These are phyloP conservation scores for Alternaria sp. DNA, from an alignment of 2,329 filamentous ascomycete genomes.

Conservation along the genomic window DNA sequence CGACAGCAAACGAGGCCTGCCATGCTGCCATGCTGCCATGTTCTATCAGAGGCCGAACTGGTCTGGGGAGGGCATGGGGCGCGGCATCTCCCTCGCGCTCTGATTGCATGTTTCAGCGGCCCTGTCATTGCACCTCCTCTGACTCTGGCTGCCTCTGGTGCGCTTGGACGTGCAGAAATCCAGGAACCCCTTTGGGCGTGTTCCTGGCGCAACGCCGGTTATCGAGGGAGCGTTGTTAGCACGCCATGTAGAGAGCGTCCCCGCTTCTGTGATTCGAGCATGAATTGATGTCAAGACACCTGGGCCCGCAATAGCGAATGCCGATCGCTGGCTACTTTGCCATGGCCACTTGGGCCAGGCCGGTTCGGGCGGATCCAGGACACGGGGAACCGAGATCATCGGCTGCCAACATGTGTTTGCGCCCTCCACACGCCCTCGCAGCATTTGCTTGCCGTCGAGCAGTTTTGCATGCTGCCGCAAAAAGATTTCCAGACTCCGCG, in stretches of 20 bases:
- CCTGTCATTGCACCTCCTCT: conserved; percentile 12
- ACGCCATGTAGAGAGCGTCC: conserved; percentile 22
- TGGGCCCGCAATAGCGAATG: conserved; percentile 29
- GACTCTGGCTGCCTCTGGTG: conserved; percentile 9
- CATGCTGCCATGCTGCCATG: conserved; percentile 14
- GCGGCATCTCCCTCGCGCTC: conserved; percentile 18
- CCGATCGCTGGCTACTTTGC: conserved; percentile 32
- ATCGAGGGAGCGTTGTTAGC: conserved; percentile 27
- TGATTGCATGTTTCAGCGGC: conserved; percentile 29
- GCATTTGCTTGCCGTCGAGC: conserved; percentile 6
- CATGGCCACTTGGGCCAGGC: conserved; percentile 29
- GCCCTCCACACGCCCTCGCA: conserved; percentile 9
- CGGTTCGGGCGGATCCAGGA: conserved; percentile 34
- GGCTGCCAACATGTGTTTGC: conserved; percentile 37
- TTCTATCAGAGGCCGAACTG: conserved; percentile 22
- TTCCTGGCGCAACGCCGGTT: conserved; percentile 35
- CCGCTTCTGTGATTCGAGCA: conserved; percentile 36
- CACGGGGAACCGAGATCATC: conserved; percentile 36
- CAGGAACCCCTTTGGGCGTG: conserved; percentile 33
- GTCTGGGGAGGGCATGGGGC: conserved; percentile 16
- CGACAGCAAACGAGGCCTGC: conserved; percentile 16
- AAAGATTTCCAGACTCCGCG: conserved; percentile 1
- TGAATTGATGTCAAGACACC: conserved; percentile 19
- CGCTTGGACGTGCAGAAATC: conserved; percentile 13
- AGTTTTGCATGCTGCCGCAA: neutral